phyloP scores from a whole-genome alignment of 306 rosid species.

The Calophaca sinica region DNA sequence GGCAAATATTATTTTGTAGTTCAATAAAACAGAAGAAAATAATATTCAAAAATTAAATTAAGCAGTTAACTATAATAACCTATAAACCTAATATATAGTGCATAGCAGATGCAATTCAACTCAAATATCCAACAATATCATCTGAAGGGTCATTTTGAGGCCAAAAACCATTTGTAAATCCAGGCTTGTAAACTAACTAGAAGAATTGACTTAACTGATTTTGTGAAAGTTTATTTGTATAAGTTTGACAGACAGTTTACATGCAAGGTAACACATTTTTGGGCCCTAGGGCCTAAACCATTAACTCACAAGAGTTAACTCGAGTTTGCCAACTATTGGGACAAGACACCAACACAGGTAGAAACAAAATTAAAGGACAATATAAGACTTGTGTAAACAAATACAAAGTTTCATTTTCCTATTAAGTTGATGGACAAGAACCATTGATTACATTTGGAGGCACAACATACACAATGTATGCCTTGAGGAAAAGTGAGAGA shows the following conservation, averaged over 20 bases:
- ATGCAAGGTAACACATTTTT: constrained; percentile 4
- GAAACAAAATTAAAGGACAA: not conserved
- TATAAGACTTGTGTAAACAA: not conserved
- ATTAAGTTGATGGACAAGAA: not conserved
- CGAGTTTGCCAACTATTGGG: constrained; percentile 5
- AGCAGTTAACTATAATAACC: not conserved
- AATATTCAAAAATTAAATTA: not conserved
- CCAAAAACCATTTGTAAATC: not conserved
- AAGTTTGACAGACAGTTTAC: not conserved
- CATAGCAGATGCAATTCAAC: not conserved
- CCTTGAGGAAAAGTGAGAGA: not conserved
- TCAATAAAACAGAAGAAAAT: not conserved
- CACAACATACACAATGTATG: not conserved
- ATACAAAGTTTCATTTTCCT: not conserved
- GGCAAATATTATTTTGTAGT: not conserved
- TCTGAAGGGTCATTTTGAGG: not conserved
- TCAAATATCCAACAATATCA: not conserved
- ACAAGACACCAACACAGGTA: not conserved
- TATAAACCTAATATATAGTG: not conserved
- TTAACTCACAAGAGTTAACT: not conserved
- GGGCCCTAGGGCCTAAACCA: not conserved
- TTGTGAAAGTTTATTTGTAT: not conserved
- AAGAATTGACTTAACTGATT: not conserved
- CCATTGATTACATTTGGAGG: not conserved
- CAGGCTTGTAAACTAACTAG: not conserved